Percentiles rank a stretch among this genome's conserved stretches.
Evolutionary conservation across 2,329 filamentous ascomycete species (phyloP).

Genomic region (Pseudogymnoascus sp.): DNA sequence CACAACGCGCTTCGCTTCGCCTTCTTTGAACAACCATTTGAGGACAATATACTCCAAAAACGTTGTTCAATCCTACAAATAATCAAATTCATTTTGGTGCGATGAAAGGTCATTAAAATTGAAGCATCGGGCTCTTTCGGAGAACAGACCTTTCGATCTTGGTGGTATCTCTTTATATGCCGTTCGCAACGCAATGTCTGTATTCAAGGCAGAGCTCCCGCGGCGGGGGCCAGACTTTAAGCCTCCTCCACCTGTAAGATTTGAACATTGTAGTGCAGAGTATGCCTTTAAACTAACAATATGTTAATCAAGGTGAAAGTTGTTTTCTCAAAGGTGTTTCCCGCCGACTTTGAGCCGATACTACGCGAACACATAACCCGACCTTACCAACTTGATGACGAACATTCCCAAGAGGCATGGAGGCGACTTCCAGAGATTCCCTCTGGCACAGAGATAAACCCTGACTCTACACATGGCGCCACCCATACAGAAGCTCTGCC

Average conservation of each 20-base stretch:
- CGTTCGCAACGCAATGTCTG: neutral
- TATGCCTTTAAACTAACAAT: neutral
- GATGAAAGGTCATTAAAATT: neutral
- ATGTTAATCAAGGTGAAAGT: neutral
- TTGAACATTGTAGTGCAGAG: neutral
- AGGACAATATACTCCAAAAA: neutral
- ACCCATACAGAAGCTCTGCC: constrained; percentile 30
- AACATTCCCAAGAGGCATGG: constrained; percentile 27
- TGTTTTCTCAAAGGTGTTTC: neutral
- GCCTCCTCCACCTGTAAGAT: neutral
- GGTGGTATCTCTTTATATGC: neutral
- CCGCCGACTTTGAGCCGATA: constrained; percentile 3
- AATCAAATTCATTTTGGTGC: neutral
- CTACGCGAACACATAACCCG: constrained; percentile 3
- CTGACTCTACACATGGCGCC: constrained; percentile 16
- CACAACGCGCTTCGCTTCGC: neutral
- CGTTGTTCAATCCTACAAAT: neutral
- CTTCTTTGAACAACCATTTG: neutral
- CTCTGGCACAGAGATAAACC: constrained; percentile 45
- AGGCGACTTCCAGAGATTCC: constrained; percentile 49
- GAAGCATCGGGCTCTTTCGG: neutral
- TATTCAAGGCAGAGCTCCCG: neutral
- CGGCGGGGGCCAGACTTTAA: neutral
- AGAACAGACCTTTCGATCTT: neutral
- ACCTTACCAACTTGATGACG: neutral